These are phyloP conservation scores for Eimeria sp. DNA, from an alignment of 169 alveolate genomes.

Conservation along the genomic window DNA sequence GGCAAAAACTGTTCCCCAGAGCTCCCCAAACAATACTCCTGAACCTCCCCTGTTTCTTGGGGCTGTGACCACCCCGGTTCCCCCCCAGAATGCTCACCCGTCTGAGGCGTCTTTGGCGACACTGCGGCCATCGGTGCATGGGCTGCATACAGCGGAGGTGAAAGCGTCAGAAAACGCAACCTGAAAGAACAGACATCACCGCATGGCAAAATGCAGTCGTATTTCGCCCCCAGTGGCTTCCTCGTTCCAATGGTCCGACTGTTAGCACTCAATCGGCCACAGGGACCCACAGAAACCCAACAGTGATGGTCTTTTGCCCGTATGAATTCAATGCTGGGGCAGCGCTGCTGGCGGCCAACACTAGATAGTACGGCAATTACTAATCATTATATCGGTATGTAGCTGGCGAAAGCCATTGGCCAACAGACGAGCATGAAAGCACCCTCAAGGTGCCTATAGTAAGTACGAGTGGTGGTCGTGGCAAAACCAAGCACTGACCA, in stretches of 20 bases:
- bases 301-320: neutral
- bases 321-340: neutral
- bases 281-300: neutral
- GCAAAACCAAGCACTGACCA: conserved; percentile 11
- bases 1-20: conserved; percentile 63
- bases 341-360: neutral
- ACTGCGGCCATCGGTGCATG: conserved; percentile 46
- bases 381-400: too few species aligned
- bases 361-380: neutral
- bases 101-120: conserved; percentile 51
- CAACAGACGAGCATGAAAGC: neutral
- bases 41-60: neutral
- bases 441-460: neutral
- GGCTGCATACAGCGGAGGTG: conserved; percentile 64
- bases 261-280: neutral
- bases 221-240: neutral
- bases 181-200: neutral
- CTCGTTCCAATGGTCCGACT: neutral
- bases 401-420: neutral
- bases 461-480: neutral
- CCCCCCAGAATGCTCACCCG: conserved; percentile 19
- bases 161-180: conserved; percentile 59
- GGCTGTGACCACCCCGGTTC: conserved; percentile 6
- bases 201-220: neutral
- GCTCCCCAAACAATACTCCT: conserved; percentile 63